Conservation (phyloP, 2,329 filamentous ascomycete species). For the Zasmidium citrigriseum region DNA sequence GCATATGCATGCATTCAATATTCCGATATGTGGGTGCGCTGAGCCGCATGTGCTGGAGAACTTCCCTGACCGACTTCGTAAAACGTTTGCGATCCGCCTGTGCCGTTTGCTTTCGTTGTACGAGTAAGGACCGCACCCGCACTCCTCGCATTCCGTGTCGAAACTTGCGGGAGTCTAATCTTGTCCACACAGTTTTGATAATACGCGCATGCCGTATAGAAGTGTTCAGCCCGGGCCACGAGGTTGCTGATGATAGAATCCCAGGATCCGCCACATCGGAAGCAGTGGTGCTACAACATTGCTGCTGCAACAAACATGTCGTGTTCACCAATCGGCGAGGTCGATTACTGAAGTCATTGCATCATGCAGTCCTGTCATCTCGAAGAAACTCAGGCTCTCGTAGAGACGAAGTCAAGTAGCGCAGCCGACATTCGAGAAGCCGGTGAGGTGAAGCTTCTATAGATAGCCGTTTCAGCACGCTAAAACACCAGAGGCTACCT, state of each 20-base stretch:
- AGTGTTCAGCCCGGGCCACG: not conserved
- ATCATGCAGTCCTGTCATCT: not conserved
- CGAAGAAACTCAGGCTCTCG: not conserved
- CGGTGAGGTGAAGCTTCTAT: conserved; percentile 1
- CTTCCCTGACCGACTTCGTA: not conserved
- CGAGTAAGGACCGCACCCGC: no score
- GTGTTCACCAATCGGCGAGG: not conserved
- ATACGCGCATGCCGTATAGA: not conserved
- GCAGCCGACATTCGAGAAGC: not conserved
- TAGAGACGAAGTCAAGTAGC: not conserved
- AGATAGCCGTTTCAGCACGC: not conserved
- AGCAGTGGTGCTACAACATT: not conserved
- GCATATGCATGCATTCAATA: not conserved
- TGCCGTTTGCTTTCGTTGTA: no score
- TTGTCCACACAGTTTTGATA: no score
- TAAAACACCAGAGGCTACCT: not conserved
- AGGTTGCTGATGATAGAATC: not conserved
- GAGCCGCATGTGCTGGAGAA: not conserved
- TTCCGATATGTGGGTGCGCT: not conserved
- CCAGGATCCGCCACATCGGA: not conserved
- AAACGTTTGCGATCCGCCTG: no score
- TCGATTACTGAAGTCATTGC: not conserved
- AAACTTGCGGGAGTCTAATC: not conserved
- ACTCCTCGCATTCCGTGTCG: not conserved
- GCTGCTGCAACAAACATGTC: not conserved